Evolutionary conservation across 148 eudicot species (phyloP).

Genomic region (Rhododendron kiyosumense): DNA sequence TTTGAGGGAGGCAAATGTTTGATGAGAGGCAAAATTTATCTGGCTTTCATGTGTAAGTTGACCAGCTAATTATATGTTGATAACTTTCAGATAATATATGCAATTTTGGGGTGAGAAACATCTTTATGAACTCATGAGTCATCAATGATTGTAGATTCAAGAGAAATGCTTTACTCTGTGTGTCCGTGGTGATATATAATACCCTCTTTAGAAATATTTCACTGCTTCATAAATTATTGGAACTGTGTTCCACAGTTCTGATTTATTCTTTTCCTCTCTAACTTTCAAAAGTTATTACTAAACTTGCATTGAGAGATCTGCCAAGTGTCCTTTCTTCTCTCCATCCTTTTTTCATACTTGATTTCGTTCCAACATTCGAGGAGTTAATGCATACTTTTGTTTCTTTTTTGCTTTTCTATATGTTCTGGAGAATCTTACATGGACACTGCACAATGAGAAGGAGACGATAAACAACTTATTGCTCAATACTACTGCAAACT

Average conservation of each 20-base stretch:
- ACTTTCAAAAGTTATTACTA: neutral
- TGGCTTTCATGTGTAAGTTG: neutral
- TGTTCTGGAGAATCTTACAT: neutral
- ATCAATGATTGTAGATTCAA: neutral
- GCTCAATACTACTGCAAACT: neutral
- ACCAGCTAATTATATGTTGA: neutral
- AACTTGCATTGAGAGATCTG: neutral
- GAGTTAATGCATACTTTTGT: neutral
- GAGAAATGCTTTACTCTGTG: neutral
- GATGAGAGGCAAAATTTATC: neutral
- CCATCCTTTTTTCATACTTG: neutral
- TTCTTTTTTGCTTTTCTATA: neutral
- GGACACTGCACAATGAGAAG: neutral
- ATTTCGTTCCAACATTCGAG: neutral
- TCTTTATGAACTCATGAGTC: neutral
- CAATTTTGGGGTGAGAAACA: neutral
- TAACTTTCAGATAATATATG: neutral
- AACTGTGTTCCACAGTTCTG: neutral
- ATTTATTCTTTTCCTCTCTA: neutral
- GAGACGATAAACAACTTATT: neutral
- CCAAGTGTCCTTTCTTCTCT: conserved; percentile 5
- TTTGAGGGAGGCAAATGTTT: neutral
- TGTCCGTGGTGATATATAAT: neutral
- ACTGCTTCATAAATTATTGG: neutral
- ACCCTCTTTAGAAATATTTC: neutral